These are phyloP conservation scores for Cornus kousa DNA, from an alignment of 148 eudicot genomes.

Conservation along the genomic window DNA sequence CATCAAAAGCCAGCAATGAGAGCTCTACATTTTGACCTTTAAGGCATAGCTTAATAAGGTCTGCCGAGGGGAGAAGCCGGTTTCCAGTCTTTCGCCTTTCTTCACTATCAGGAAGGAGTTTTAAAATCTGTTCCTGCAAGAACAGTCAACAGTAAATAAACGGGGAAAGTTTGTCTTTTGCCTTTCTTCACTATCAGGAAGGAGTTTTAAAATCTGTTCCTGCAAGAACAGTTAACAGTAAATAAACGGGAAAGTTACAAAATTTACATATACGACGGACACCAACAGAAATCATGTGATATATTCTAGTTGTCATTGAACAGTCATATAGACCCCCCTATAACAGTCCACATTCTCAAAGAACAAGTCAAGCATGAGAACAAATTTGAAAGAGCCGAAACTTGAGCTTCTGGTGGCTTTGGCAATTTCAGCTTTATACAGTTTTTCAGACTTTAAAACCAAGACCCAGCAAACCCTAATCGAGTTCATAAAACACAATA, in stretches of 20 bases:
- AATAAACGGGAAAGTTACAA: not conserved
- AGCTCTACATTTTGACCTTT: slow-evolving; percentile 48
- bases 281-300: too few relatives aligned
- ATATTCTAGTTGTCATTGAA: too few relatives aligned
- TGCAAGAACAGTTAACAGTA: slow-evolving; percentile 25
- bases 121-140: slow-evolving; percentile 69
- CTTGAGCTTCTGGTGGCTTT: not conserved
- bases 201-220: slow-evolving; percentile 64
- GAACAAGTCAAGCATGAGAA: too few relatives aligned
- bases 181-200: slow-evolving; percentile 57
- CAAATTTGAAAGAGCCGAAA: too few relatives aligned
- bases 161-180: too few relatives aligned
- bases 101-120: slow-evolving; percentile 44
- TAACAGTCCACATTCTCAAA: too few relatives aligned
- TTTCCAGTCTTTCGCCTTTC: slow-evolving; percentile 58
- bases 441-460: too few relatives aligned
- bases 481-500: too few relatives aligned
- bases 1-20: slow-evolving; percentile 63
- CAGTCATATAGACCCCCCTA: too few relatives aligned
- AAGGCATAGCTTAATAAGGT: slow-evolving; percentile 76
- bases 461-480: too few relatives aligned
- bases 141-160: slow-evolving; percentile 2
- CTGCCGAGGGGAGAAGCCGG: slow-evolving; percentile 67
- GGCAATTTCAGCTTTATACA: not conserved
- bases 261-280: too few relatives aligned